Evolutionary conservation across 129 eudicot genomes (phyloP), one percentile per base, ranked within the genome.

Genomic region (Oenanthe sinensis): DNA sequence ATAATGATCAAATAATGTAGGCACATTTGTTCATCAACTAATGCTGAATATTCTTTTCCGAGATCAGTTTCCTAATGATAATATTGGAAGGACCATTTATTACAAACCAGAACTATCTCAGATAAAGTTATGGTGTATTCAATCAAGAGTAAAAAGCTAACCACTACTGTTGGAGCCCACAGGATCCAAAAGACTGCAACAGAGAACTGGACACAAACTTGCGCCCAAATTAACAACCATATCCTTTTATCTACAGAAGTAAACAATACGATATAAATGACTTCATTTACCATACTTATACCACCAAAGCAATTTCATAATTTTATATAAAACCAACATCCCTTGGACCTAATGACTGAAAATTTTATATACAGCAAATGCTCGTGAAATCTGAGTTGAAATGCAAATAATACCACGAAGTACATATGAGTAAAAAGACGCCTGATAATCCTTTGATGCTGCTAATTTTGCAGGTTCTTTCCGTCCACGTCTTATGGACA

Each of bases 111-210:
- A 79, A 70, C 77, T 24, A 70, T 70, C 70, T 70, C 54, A 69
- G 26, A 79, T 37, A 48, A 71, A 19, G 0, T 8, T 26, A 30
- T 45, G 15, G 17, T 24, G 15, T 62, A 78, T 17, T 69, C 24
- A 70, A 69, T 16, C 16, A 50, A 55, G 63, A 45, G 74, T 82
- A 63, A 63, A 13, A 55, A 83, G 20, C 77, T 40, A 90, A 95
- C 99, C 94, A 92, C 99, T 82, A 90, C 81, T 14, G 91, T 87
- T 49, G 97, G 99, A 77, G 97, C 96, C 99, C 99, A 95, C 70
- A 92, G 81, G 78, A 95, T 95, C 96, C 97, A 95, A 81, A 95
- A 88, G 30, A 84, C 86, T 45, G 86, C 92, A 85, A 87, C 71
- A 16, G 97, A 85, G 85, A 95, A 90, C 28, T 95, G 92, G 24